These are phyloP conservation scores for Suaeda aralocaspica DNA, from an alignment of 148 eudicot genomes.

Conservation along the genomic window DNA sequence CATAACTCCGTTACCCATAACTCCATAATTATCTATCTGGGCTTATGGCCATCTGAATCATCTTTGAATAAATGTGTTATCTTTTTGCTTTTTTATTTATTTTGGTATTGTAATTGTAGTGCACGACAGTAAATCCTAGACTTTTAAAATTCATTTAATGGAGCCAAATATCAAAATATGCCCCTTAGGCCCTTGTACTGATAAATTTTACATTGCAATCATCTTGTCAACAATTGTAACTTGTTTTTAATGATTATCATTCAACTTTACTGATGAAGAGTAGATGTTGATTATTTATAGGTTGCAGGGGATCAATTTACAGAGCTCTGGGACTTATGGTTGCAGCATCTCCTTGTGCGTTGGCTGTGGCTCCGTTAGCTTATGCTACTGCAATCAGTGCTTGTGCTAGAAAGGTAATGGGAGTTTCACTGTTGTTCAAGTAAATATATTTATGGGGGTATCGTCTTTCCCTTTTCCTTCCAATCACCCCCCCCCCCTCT, in stretches of 20 bases:
- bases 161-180: too few species aligned
- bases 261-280: slow-evolving; percentile 5
- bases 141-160: too few species aligned
- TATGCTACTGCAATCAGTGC: slow-evolving; percentile 97
- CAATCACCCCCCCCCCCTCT: too few species aligned
- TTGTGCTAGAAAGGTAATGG: slow-evolving; percentile 82
- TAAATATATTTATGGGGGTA: too few species aligned
- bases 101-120: not conserved
- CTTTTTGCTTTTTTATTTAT: not conserved
- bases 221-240: not conserved
- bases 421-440: not conserved
- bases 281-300: slow-evolving; percentile 50
- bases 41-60: not conserved
- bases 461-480: too few species aligned
- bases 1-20: too few species aligned
- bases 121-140: too few species aligned
- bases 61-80: slow-evolving; percentile 6
- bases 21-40: not conserved
- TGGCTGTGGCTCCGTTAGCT: slow-evolving; percentile 93
- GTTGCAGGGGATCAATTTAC: slow-evolving; percentile 92
- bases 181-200: too few species aligned
- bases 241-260: not conserved
- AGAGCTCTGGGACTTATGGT: slow-evolving; percentile 97
- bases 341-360: slow-evolving; percentile 98
- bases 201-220: too few species aligned